phyloP scores from a whole-genome alignment of 1,139 yeast genomes.

The Yamadazyma mexicana region DNA sequence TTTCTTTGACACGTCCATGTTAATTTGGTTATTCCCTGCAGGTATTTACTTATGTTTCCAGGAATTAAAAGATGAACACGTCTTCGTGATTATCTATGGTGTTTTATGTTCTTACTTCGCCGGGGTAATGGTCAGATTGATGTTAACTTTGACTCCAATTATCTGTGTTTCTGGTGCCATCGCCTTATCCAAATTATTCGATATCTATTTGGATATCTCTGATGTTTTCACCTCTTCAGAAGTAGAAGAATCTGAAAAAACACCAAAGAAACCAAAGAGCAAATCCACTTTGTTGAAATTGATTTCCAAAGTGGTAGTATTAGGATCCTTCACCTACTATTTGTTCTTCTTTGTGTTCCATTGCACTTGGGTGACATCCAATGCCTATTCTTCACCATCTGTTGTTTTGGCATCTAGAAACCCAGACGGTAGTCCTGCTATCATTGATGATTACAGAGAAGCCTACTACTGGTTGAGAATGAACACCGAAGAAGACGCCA shows the following conservation, averaged over 20 bases:
- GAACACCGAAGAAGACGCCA: conserved; percentile 96
- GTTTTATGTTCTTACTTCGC: conserved; percentile 96
- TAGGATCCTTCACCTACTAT: conserved; percentile 72
- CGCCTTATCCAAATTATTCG: conserved; percentile 81
- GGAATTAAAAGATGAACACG: conserved; percentile 88
- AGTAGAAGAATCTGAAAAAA: conserved; percentile 10
- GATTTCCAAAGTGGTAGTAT: conserved; percentile 60
- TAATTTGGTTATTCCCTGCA: conserved; percentile 98
- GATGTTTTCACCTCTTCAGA: conserved; percentile 25
- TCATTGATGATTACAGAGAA: conserved; percentile 97
- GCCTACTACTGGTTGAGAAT: conserved; percentile 98
- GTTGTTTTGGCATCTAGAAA: conserved; percentile 85
- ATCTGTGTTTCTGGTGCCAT: conserved; percentile 90
- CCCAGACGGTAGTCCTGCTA: conserved; percentile 81
- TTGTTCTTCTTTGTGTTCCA: conserved; percentile 84
- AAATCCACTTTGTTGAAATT: conserved; percentile 30
- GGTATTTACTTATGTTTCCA: conserved; percentile 90
- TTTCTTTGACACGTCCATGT: conserved; percentile 88
- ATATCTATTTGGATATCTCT: conserved; percentile 73
- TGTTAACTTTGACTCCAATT: conserved; percentile 95
- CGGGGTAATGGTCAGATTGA: conserved; percentile 98
- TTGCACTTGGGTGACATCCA: conserved; percentile 96
- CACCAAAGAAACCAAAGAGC: conserved; percentile 16
- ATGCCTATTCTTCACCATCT: conserved; percentile 96
- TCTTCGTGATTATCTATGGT: conserved; percentile 85